These are phyloP conservation scores for Mucor ambiguus DNA, from an alignment of 371 early-diverging fungal species.

Conservation along the genomic window DNA sequence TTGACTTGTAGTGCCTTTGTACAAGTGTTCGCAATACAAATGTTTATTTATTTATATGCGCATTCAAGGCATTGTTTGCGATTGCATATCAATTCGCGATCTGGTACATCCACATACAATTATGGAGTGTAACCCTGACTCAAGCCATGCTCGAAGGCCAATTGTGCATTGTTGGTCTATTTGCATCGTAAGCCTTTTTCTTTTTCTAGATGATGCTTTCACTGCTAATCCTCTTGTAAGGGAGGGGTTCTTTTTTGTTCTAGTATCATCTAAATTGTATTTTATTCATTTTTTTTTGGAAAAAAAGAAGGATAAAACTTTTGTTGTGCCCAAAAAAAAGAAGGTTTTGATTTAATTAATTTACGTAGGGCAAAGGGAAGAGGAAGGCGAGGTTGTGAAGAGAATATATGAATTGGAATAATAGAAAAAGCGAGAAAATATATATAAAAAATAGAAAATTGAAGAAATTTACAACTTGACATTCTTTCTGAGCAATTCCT, in stretches of 20 bases:
- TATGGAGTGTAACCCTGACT: neutral
- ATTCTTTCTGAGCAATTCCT: slow-evolving; percentile 82
- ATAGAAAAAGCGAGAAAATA: neutral
- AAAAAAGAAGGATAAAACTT: neutral
- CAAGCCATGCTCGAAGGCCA: neutral
- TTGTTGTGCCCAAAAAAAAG: neutral
- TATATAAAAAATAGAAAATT: slow-evolving; percentile 4
- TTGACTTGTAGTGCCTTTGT: neutral
- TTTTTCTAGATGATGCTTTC: neutral
- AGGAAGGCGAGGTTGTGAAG: neutral
- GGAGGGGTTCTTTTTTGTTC: neutral
- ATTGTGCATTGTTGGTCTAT: neutral
- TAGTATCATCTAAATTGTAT: slow-evolving; percentile 8
- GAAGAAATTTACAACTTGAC: slow-evolving; percentile 59
- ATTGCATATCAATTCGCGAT: neutral
- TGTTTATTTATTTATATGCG: neutral
- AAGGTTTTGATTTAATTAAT: slow-evolving; percentile 4
- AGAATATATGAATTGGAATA: slow-evolving; percentile 8
- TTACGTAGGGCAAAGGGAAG: neutral
- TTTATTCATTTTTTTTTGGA: slow-evolving; percentile 1
- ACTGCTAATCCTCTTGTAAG: neutral
- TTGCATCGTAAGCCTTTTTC: neutral
- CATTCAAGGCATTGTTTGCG: neutral
- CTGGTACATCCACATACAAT: neutral
- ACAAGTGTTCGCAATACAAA: neutral